A percentile compares a stretch with the other conserved stretches of the same genome.
phyloP scores from a whole-genome alignment of 1,284 basidiomycete genomes.

The Microbotryum scabiosae region DNA sequence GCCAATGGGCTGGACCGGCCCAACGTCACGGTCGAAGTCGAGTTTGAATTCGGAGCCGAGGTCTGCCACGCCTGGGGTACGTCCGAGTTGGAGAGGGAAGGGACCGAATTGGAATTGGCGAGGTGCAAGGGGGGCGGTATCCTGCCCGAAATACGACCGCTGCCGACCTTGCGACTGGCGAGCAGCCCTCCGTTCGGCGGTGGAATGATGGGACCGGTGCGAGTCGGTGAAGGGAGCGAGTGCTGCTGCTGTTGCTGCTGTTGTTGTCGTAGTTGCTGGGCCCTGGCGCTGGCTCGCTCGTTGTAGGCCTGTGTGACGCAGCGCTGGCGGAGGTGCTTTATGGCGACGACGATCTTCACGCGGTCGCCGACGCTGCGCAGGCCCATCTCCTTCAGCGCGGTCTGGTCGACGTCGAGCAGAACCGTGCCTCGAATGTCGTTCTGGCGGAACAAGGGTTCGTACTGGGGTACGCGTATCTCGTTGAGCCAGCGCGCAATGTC shows the following conservation, averaged over 20 bases:
- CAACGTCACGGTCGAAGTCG: neutral
- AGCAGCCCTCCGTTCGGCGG: neutral
- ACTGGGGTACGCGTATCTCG: conserved; percentile 51
- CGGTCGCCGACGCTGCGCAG: conserved; percentile 76
- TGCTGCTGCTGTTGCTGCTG: neutral
- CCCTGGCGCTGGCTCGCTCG: neutral
- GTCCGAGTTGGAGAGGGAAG: neutral
- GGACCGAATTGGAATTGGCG: conserved; percentile 23
- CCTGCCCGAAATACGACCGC: conserved; percentile 9
- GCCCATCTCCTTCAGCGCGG: conserved; percentile 77
- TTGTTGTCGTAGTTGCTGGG: conserved; percentile 8
- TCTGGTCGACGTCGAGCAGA: conserved; percentile 77
- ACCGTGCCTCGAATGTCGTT: conserved; percentile 86
- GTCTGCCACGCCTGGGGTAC: conserved; percentile 29
- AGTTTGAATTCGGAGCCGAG: conserved; percentile 1
- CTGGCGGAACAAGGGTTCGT: conserved; percentile 60
- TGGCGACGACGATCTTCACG: conserved; percentile 70
- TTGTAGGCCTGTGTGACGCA: neutral
- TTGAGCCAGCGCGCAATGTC: conserved; percentile 32
- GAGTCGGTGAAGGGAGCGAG: neutral
- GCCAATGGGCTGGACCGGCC: conserved; percentile 1
- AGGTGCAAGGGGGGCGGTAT: conserved; percentile 35
- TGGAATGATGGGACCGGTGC: neutral
- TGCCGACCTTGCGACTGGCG: conserved; percentile 2
- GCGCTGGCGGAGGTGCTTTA: conserved; percentile 61